Base-by-base conservation (phyloP, 1,284 basidiomycete genomes). In the Naganishia cerealis region DNA sequence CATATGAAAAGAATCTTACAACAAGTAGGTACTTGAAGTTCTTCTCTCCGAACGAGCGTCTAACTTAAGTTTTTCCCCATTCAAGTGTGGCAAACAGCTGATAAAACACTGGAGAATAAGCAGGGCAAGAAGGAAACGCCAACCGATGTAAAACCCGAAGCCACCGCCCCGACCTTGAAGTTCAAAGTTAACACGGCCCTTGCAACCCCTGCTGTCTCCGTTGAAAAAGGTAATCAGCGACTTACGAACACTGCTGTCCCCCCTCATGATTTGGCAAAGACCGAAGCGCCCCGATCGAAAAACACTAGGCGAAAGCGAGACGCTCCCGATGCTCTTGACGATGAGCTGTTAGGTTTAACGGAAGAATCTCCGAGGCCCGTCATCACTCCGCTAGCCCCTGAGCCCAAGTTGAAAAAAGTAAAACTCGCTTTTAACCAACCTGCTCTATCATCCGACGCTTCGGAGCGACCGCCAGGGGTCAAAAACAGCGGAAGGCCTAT, bases 1-100 rank as follows among this genome's bases (percentile, higher is more conserved):
- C 85, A 33, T 82, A 98, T 55, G 91, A 96, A 74, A 84, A 83
- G 1, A 88, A 89, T 73, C 97, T 98, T 75, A 54, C 50, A 15
- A 89, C 94, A 70, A 90, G 89, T 79, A 83, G 92, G 90, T 79
- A 75, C 90, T 84, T 48, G 13, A 46, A 3, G 46, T 56, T 42
- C 15, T 18, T 16, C 16, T 18, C 3, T 53, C 15, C 26, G 46
- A 26, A 29, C 38, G 40, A 40, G 36, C 58, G 42, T 24, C 73
- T 72, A 42, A 72, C 21, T 26, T 18, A 2, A 57, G 77, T 75
- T 74, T 74, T 0, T 79, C 75, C 77, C 53, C 63, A 21, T 75
- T 24, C 8, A n/a, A 75, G 70, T 78, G 75, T 18, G 77, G 78
- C 65, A 72, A 72, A 29, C 79, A 76, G 2, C 69, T 77, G 54